Percentiles rank a stretch among this genome's conserved stretches.
Evolutionary conservation across 2,329 filamentous ascomycete genomes (phyloP).

Genomic region (Iodosphaeria phyllophila): DNA sequence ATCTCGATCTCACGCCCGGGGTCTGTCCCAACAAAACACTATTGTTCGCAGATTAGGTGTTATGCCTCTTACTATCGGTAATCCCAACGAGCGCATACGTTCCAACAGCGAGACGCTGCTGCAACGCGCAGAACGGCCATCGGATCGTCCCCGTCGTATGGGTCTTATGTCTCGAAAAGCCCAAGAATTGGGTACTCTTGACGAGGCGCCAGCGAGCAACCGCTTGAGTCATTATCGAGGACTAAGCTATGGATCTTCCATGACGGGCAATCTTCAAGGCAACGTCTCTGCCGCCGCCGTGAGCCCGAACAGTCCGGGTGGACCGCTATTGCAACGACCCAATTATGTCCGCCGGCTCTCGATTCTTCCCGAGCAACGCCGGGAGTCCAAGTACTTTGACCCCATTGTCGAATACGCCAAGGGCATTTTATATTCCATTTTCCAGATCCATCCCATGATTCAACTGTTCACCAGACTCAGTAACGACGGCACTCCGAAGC

Average conservation of each 20-base stretch:
- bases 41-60: constrained; percentile 50
- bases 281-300: constrained; percentile 18
- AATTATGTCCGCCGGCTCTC: constrained; percentile 46
- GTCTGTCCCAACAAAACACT: constrained; percentile 48
- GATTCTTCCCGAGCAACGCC: constrained; percentile 41
- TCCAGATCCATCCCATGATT: constrained; percentile 49
- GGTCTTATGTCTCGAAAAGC: constrained; percentile 40
- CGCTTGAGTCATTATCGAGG: constrained; percentile 49
- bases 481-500: constrained; percentile 38
- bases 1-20: constrained; percentile 62
- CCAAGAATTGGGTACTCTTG: constrained; percentile 41
- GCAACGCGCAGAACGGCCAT: constrained; percentile 29
- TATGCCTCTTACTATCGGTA: constrained; percentile 53
- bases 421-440: constrained; percentile 46
- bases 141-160: constrained; percentile 42
- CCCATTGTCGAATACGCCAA: constrained; percentile 46
- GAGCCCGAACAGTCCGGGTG: constrained; percentile 41
- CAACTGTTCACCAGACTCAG: constrained; percentile 45
- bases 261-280: constrained; percentile 29
- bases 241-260: constrained; percentile 49
- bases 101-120: constrained; percentile 46
- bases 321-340: constrained; percentile 35
- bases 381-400: constrained; percentile 41
- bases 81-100: constrained; percentile 45
- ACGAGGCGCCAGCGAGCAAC: constrained; percentile 43